These are phyloP conservation scores for Rhazya stricta DNA, from an alignment of 257 asterid species.

Conservation along the genomic window DNA sequence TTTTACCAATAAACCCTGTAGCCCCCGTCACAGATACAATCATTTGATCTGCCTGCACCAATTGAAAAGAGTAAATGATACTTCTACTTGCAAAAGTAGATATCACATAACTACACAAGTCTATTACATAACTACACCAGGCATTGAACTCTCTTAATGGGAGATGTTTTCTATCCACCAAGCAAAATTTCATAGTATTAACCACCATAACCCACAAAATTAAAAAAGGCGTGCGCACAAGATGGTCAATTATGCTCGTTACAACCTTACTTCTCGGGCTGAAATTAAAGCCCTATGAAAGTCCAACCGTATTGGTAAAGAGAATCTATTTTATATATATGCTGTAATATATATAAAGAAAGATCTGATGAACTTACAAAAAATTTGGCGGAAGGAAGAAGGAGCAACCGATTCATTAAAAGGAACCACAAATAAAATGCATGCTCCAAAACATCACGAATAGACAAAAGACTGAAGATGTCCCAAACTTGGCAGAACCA, in stretches of 20 bases:
- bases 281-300: neutral
- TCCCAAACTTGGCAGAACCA: neutral
- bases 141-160: neutral
- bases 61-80: conserved; percentile 6
- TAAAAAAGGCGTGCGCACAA: neutral
- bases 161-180: neutral
- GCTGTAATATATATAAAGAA: no score
- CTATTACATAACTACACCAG: neutral
- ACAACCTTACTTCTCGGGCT: no score
- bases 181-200: neutral
- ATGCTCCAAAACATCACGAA: neutral
- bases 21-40: conserved; percentile 86
- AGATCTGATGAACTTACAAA: no score
- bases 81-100: neutral
- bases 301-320: neutral
- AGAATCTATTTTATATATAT: no score
- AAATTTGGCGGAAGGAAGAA: neutral
- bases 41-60: conserved; percentile 62
- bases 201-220: neutral
- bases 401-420: no score
- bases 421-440: neutral
- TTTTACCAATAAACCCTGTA: conserved; percentile 89
- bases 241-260: neutral
- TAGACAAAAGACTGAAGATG: neutral
- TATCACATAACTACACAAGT: neutral